phyloP scores from a whole-genome alignment of 441 rosid genomes.

The Euphorbia schlechtendalii region DNA sequence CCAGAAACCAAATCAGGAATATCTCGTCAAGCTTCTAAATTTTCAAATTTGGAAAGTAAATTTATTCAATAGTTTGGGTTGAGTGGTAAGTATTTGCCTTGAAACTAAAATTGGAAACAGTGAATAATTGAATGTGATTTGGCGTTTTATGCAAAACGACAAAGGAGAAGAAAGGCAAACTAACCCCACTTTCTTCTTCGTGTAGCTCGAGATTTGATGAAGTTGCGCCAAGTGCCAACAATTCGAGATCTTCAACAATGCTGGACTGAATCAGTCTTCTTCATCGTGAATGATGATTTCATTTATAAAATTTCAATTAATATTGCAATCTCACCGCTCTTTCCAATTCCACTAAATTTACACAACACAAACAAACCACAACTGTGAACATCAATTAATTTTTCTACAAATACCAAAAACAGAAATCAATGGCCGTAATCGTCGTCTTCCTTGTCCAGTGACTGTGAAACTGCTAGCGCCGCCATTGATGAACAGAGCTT shows the following conservation, averaged over 20 bases:
- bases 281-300: too few species aligned
- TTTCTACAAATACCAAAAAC: constrained; percentile 5
- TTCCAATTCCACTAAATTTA: background rate
- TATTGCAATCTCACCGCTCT: background rate
- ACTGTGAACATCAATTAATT: background rate
- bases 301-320: too few species aligned
- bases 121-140: too few species aligned
- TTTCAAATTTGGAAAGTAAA: too few species aligned
- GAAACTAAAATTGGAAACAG: too few species aligned
- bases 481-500: background rate
- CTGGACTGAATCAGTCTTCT: too few species aligned
- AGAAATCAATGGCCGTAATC: background rate
- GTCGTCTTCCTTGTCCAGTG: too few species aligned
- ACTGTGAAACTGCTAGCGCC: background rate
- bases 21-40: too few species aligned
- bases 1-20: too few species aligned
- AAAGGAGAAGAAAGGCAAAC: background rate
- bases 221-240: constrained; percentile 1
- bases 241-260: too few species aligned
- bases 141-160: too few species aligned
- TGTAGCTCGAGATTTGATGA: background rate
- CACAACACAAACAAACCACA: background rate
- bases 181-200: background rate
- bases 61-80: too few species aligned
- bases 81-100: background rate